Base-by-base conservation (phyloP, 1,284 basidiomycete species). In the Trametes sp. region DNA sequence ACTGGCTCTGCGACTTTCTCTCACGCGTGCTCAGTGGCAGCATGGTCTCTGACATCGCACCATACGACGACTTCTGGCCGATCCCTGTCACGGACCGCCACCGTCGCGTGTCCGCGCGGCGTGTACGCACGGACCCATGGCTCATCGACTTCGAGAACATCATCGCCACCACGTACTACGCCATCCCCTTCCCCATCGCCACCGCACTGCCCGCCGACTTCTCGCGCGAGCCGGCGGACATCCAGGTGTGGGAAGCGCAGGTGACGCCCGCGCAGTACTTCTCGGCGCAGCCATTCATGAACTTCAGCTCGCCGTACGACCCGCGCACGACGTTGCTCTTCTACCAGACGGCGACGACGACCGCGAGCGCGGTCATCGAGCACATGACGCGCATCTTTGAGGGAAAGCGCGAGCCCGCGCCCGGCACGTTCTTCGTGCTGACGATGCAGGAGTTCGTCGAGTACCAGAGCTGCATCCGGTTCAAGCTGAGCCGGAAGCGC, bases 1-100 rank as follows among this genome's bases (percentile, higher is more conserved):
- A 77, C 60, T 78, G 74, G 77, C 74, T 81, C 23, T 69, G 72
- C 41, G 77, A 78, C 4, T 76, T 74, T 65, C 55, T 75, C 29
- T 70, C 75, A 44, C 67, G 62, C 33, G 51, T 78, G 8, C 62
- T 80, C 14, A 67, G 67, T 24, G 73, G 76, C 45, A 66, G 52
- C 16, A 59, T 78, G 29, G 54, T 65, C 28, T 72, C 73, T 21
- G 72, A 75, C 28, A 68, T 74, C 57, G 66, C 63, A 9, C 72
- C 73, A 0, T 77, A 75, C 57, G 42, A 53, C 8, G 74, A 62
- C 3, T 54, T 41, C 14, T 70, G 69, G 49, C 75, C 77, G 8
- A 75, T 78, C 26, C 76, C 77, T 1, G 53, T 75, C 13, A 64
- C 60, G 9, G 73, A 79, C 36, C 51, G 59, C 16, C 31, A 28